These are phyloP conservation scores for Phaeotremella fagi DNA, from an alignment of 768 basidiomycete genomes.

Conservation along the genomic window DNA sequence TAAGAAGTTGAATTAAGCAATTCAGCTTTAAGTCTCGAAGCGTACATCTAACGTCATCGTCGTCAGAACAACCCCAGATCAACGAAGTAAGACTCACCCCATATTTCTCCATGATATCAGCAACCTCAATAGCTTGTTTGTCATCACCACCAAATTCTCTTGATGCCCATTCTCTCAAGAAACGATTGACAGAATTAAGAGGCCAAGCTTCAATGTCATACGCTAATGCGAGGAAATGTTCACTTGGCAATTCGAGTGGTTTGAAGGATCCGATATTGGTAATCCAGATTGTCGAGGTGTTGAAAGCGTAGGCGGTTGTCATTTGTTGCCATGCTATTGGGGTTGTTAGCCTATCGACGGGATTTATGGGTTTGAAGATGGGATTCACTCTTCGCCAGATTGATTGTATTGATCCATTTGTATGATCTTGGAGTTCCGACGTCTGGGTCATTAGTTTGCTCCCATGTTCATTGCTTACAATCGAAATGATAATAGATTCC, in stretches of 20 bases:
- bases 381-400: slow-evolving; percentile 51
- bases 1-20: slow-evolving; percentile 60
- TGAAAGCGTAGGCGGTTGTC: slow-evolving; percentile 60
- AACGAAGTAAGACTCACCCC: slow-evolving; percentile 13
- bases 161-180: slow-evolving; percentile 59
- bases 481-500: slow-evolving; percentile 66
- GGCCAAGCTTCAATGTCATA: slow-evolving; percentile 61
- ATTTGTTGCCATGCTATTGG: slow-evolving; percentile 62
- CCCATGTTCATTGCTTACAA: slow-evolving; percentile 4
- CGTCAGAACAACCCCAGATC: not conserved
- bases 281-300: slow-evolving; percentile 62
- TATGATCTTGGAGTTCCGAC: slow-evolving; percentile 63
- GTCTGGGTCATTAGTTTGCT: slow-evolving; percentile 34
- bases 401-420: slow-evolving; percentile 60
- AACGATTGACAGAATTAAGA: slow-evolving; percentile 55
- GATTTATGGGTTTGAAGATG: slow-evolving; percentile 32
- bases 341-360: slow-evolving; percentile 43
- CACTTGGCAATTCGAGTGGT: slow-evolving; percentile 65
- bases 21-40: slow-evolving; percentile 61
- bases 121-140: slow-evolving; percentile 49
- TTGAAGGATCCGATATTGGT: slow-evolving; percentile 73
- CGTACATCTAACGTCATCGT: slow-evolving; percentile 36
- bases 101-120: slow-evolving; percentile 53
- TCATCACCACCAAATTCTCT: slow-evolving; percentile 59
- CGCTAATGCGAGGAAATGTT: slow-evolving; percentile 63